phyloP scores from a whole-genome alignment of 805 yeast genomes.

The Lachancea sp. region DNA sequence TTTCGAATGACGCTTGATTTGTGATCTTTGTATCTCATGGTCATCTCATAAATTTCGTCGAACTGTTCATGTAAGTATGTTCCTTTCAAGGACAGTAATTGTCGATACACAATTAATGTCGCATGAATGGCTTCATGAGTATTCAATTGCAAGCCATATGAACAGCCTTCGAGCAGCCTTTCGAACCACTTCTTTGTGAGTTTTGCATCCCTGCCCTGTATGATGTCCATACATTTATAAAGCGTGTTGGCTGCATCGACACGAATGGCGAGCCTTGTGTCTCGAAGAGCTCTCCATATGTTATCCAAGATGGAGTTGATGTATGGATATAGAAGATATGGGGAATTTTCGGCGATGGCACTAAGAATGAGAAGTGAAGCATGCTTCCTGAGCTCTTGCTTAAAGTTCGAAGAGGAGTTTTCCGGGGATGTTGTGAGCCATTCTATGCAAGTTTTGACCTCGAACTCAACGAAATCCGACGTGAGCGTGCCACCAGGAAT shows the following conservation, averaged over 20 bases:
- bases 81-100: slow-evolving; percentile 65
- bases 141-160: slow-evolving; percentile 46
- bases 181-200: slow-evolving; percentile 71
- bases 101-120: slow-evolving; percentile 73
- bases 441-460: slow-evolving; percentile 82
- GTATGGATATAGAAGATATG: slow-evolving; percentile 73
- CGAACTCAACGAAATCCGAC: slow-evolving; percentile 88
- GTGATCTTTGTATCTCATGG: slow-evolving; percentile 70
- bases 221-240: slow-evolving; percentile 68
- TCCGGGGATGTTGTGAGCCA: slow-evolving; percentile 64
- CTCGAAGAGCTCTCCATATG: slow-evolving; percentile 84
- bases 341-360: slow-evolving; percentile 80
- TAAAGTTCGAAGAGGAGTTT: slow-evolving; percentile 43
- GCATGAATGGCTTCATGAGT: slow-evolving; percentile 79
- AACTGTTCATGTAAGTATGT: slow-evolving; percentile 64
- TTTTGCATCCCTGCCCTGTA: slow-evolving; percentile 69
- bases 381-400: slow-evolving; percentile 79
- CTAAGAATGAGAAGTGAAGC: slow-evolving; percentile 82
- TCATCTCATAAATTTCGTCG: slow-evolving; percentile 69
- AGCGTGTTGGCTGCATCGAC: slow-evolving; percentile 79
- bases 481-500: slow-evolving; percentile 84
- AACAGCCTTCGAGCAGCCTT: slow-evolving; percentile 61
- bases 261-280: slow-evolving; percentile 66
- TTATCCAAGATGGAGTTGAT: slow-evolving; percentile 72
- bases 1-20: slow-evolving; percentile 68